Evolutionary conservation across 129 eudicot genomes (phyloP).

Genomic region (Chrysanthemum lavandulifolium): DNA sequence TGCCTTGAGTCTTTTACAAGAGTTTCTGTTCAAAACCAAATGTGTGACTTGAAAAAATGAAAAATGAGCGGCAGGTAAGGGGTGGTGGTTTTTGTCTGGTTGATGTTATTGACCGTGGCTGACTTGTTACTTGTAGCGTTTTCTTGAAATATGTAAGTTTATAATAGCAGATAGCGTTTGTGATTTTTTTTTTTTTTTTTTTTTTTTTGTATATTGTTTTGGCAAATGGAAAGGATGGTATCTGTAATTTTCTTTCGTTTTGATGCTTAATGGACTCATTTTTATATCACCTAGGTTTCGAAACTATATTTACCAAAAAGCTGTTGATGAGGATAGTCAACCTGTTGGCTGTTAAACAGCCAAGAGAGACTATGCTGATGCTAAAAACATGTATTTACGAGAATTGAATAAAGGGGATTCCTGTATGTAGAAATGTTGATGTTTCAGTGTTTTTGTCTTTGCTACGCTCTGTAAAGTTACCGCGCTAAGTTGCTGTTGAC

Average conservation of each 20-base stretch:
- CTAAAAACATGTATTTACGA: background rate
- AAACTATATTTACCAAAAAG: background rate
- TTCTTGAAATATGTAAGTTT: conserved; percentile 33
- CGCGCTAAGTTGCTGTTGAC: no score
- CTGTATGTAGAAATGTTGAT: no score
- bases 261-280: conserved; percentile 21
- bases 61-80: conserved; percentile 6
- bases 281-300: background rate
- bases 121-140: conserved; percentile 38
- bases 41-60: conserved; percentile 3
- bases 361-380: background rate
- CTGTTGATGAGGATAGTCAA: no score
- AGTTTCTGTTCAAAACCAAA: conserved; percentile 10
- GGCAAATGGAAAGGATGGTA: conserved; percentile 33
- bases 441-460: no score
- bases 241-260: conserved; percentile 23
- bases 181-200: conserved; percentile 27
- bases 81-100: conserved; percentile 29
- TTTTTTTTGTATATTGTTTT: conserved; percentile 34
- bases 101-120: conserved; percentile 34
- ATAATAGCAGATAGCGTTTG: conserved; percentile 31
- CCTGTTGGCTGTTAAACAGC: background rate
- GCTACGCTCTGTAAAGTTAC: no score
- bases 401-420: no score
- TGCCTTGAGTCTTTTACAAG: background rate